phyloP scores from a whole-genome alignment of 1,139 yeast genomes.

The Nakaseomyces uthaithaninus region DNA sequence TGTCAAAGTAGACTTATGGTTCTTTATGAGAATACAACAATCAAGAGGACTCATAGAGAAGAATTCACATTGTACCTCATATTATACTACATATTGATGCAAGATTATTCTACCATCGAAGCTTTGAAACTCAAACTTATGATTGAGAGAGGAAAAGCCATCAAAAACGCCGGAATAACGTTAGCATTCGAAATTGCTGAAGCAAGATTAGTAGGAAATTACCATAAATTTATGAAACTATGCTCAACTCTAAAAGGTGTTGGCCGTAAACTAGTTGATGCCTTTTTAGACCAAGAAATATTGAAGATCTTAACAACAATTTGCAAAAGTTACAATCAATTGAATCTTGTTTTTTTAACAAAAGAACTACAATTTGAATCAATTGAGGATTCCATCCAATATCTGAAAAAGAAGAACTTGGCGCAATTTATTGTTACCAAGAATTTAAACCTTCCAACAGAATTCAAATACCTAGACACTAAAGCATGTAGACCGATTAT shows the following conservation, averaged over 20 bases:
- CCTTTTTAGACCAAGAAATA: constrained; percentile 49
- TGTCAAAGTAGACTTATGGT: constrained; percentile 76
- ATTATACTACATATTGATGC: constrained; percentile 74
- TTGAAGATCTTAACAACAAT: constrained; percentile 52
- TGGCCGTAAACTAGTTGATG: constrained; percentile 36
- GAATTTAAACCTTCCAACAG: constrained; percentile 18
- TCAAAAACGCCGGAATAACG: constrained; percentile 29
- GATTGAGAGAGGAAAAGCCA: constrained; percentile 18
- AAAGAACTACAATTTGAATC: constrained; percentile 42
- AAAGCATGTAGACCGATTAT: constrained; percentile 38
- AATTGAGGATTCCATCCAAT: constrained; percentile 33
- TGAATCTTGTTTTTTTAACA: constrained; percentile 41
- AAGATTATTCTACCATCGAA: constrained; percentile 41
- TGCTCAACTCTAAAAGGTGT: constrained; percentile 35
- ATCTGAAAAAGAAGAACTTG: constrained; percentile 39
- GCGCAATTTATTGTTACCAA: constrained; percentile 34
- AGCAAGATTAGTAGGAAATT: constrained; percentile 40
- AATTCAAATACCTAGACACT: constrained; percentile 33
- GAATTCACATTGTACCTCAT: constrained; percentile 73
- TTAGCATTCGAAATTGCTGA: constrained; percentile 41
- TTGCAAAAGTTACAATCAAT: constrained; percentile 51
- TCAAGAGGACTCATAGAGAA: constrained; percentile 36
- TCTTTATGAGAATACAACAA: constrained; percentile 41
- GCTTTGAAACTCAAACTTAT: constrained; percentile 29
- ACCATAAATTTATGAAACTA: constrained; percentile 44